A percentile compares a stretch with the other conserved stretches of the same genome.
Conservation (phyloP, 768 basidiomycete genomes). For the Russula dissimulans region DNA sequence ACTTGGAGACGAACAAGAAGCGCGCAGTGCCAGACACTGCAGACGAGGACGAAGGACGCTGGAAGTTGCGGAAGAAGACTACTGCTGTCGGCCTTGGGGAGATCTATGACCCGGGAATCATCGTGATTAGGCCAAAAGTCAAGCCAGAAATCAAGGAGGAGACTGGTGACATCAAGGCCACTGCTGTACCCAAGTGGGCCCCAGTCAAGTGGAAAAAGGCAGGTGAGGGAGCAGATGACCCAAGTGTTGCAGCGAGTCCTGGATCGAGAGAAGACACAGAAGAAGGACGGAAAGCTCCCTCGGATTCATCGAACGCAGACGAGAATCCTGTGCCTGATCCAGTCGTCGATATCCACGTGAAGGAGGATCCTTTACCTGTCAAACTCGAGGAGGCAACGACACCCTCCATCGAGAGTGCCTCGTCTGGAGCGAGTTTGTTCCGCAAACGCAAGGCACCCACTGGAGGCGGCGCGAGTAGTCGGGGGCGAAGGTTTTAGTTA, state of each 20-base stretch:
- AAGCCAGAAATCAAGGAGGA: conserved; percentile 36
- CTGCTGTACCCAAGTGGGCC: conserved; percentile 15
- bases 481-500: conserved; percentile 12
- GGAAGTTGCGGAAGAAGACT: conserved; percentile 62
- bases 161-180: not conserved
- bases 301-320: not conserved
- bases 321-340: not conserved
- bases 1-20: conserved; percentile 19
- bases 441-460: conserved; percentile 16
- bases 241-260: not conserved
- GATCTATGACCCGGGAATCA: conserved; percentile 70
- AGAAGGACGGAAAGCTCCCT: too few relatives aligned
- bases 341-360: not conserved
- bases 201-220: conserved; percentile 19
- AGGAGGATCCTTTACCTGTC: conserved; percentile 7
- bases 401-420: not conserved
- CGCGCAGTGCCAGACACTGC: conserved; percentile 21
- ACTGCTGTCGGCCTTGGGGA: conserved; percentile 56
- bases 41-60: conserved; percentile 47
- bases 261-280: not conserved
- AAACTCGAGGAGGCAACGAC: conserved; percentile 3
- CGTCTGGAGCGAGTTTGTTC: conserved; percentile 13
- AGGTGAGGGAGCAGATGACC: not conserved
- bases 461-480: conserved; percentile 9
- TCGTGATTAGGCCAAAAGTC: conserved; percentile 52